Evolutionary conservation across 75 land plant genomes (phyloP), one percentile per base, ranked within the genome.

Genomic region (Pseudotsuga menziesii): DNA sequence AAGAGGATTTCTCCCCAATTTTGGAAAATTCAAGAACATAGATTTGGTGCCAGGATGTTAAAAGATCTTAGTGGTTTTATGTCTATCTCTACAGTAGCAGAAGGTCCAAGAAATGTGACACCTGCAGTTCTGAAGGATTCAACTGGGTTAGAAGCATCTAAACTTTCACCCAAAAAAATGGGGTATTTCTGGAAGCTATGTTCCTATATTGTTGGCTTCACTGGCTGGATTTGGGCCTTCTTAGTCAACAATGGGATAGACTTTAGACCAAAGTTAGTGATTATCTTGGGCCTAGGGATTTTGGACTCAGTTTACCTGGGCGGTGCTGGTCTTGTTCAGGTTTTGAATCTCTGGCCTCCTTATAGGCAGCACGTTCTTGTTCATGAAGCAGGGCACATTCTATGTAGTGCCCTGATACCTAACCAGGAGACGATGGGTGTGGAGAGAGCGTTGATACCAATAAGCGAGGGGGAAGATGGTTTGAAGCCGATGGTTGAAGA

Each of bases 341-440:
- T 93, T 2, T 81, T 86, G 23, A 86, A 89, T 67, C 82, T 86
- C 27, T 95, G 98, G 98, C 96, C 96, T 71, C 97, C 97, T 58
- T 84, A 87, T 73, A 93, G 78, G 77, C 85, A 89, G 13, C 87
- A 96, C n/a, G 77, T 95, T 67, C 82, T 95, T 48, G 94, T 93
- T 74, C 98, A 95, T 85, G 98, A 95, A 86, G 98, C 98, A 63
- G 98, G 98, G 9, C 98, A 95, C 83, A 86, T 95, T 61, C 85
- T 95, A n/a, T n/a, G n/a, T n/a, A n/a, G n/a, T n/a, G n/a, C n/a
- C n/a, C n/a, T n/a, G n/a, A n/a, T n/a, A n/a, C n/a, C n/a, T n/a
- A n/a, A n/a, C n/a, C n/a, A n/a, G n/a, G n/a, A n/a, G n/a, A n/a
- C n/a, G n/a, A n/a, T n/a, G n/a, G n/a, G n/a, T n/a, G n/a, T n/a